Conservation (phyloP, 2,329 filamentous ascomycete species). For the Aspergillus sp. region DNA sequence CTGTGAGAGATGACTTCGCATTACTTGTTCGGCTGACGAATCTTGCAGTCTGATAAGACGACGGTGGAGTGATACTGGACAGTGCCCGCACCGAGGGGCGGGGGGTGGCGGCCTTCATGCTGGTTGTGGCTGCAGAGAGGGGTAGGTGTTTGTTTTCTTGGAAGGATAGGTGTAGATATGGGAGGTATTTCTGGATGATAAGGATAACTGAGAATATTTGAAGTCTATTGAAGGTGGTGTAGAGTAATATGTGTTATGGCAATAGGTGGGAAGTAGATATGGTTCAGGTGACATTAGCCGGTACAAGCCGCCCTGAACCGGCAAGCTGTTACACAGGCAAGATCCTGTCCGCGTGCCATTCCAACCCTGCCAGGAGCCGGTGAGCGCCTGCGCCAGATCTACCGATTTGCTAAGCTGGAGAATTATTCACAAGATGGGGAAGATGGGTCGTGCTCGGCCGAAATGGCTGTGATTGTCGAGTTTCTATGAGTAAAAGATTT, state of each 20-base stretch:
- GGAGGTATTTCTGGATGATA: not conserved
- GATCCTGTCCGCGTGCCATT: not conserved
- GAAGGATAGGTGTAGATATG: not conserved
- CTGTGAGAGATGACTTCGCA: constrained; percentile 30
- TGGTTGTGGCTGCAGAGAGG: constrained; percentile 5
- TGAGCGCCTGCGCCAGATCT: not conserved
- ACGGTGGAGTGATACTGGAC: constrained; percentile 5
- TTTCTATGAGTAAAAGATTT: not conserved
- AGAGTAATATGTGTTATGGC: not conserved
- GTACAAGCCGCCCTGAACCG: constrained; percentile 9
- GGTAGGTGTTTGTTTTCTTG: not conserved
- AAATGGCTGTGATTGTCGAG: not conserved
- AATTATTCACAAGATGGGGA: not conserved
- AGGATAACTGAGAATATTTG: not conserved
- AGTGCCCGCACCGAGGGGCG: constrained; percentile 27
- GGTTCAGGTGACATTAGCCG: not conserved
- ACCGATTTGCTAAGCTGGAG: not conserved
- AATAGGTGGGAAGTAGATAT: not conserved
- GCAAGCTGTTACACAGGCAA: constrained; percentile 3
- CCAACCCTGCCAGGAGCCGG: not conserved
- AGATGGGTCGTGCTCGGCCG: not conserved
- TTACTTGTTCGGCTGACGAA: constrained; percentile 35
- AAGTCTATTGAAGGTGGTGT: not conserved
- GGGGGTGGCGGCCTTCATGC: constrained; percentile 27
- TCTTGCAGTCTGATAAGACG: constrained; percentile 17